A percentile compares a stretch with the other conserved stretches of the same genome.
Conservation (phyloP, 495 filamentous ascomycete species). For the Aspergillus sclerotiicarbonarius region DNA sequence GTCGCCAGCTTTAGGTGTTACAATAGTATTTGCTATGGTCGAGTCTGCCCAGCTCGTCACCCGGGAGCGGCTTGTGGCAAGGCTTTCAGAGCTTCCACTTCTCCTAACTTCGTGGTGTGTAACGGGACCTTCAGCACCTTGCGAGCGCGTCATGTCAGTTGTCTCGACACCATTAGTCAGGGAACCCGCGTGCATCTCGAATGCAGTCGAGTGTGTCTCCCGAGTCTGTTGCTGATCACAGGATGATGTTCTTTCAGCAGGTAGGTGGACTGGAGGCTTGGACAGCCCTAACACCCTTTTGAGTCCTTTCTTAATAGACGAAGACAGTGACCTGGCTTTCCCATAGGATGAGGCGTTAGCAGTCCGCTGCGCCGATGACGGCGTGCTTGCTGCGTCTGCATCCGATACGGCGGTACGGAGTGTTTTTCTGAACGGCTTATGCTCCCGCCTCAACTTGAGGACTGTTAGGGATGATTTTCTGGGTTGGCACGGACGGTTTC, state of each 20-base stretch:
- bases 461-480: conserved; percentile 51
- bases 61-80: conserved; percentile 58
- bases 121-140: conserved; percentile 27
- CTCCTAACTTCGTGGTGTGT: conserved; percentile 17
- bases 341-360: conserved; percentile 42
- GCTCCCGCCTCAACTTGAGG: conserved; percentile 40
- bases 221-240: conserved; percentile 42
- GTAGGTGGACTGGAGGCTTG: conserved; percentile 38
- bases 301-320: conserved; percentile 59
- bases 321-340: conserved; percentile 59
- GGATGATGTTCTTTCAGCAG: conserved; percentile 51
- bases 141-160: conserved; percentile 34
- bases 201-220: not conserved
- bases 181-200: not conserved
- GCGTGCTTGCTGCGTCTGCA: conserved; percentile 26
- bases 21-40: conserved; percentile 49
- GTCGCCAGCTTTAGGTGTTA: conserved; percentile 37
- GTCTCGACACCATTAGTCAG: not conserved
- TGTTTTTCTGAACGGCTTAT: conserved; percentile 59
- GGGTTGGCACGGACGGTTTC: conserved; percentile 30
- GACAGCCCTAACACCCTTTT: conserved; percentile 57
- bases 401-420: conserved; percentile 51
- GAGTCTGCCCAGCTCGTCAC: conserved; percentile 78
- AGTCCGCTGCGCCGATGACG: conserved; percentile 16
- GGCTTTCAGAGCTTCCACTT: conserved; percentile 44